Evolutionary conservation across 2,329 filamentous ascomycete species (phyloP), one percentile per base, ranked within the genome.

Genomic region (Diplocarpon mali): DNA sequence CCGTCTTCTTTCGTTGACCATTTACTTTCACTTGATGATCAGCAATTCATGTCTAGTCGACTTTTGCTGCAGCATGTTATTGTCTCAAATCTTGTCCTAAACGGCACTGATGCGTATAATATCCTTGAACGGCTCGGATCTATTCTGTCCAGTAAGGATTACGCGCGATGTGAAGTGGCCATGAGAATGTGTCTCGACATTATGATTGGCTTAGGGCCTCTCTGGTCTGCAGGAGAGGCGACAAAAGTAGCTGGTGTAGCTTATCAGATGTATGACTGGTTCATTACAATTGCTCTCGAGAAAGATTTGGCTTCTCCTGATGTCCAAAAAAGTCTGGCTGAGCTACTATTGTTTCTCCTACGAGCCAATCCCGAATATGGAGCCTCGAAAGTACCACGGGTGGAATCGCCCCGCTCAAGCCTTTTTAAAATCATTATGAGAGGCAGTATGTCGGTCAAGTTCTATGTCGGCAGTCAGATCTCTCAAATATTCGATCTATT

Each of bases 401-500:
- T 55, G 2, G 53, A 51, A 8, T 61, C 79, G 1, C 70, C 77
- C 8, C 67, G 85, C 50, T 86, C 84, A 8, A 84, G 75, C 39
- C 70, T 96, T 3, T 78, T 96, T 44, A 72, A 71, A 10, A 76
- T 96, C 16, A 68, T 96, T 7, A 67, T 73, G 35, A 69, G 73
- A 12, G 78, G 82, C 1, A 70, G 76, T 42, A 76, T 90, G 56
- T 63, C 70, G 10, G 81, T 92, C 38, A 92, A 93, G 57, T 88
- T 84, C 57, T 76, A 75, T 47, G 75, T 95, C 42, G 81, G 83
- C 0, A 69, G 76, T 44, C 72, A 73, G 2, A 68, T 96, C 14
- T 76, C 86, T 0, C 69, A 70, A 5, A 71, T 98, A 20, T 98
- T 98, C 61, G 75, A 78, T 11, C 72, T 85, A 1, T 96, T 85